Conservation (phyloP, 495 filamentous ascomycete species). For the Neurospora sp. region DNA sequence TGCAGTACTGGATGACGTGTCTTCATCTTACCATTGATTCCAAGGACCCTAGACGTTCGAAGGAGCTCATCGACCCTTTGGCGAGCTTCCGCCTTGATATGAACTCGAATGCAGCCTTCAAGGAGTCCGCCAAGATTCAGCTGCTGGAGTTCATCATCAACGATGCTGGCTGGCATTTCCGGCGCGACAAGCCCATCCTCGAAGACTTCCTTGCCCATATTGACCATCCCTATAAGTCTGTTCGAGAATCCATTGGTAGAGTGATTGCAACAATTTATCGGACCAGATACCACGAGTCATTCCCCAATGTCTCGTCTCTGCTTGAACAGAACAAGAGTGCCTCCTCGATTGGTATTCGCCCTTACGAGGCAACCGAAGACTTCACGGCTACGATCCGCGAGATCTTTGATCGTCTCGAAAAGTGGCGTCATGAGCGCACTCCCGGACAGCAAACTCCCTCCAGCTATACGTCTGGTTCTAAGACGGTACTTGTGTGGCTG, state of each 20-base stretch:
- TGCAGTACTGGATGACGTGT: slow-evolving; percentile 87
- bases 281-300: slow-evolving; percentile 88
- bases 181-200: slow-evolving; percentile 76
- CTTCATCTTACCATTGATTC: slow-evolving; percentile 69
- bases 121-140: slow-evolving; percentile 94
- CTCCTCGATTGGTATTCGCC: slow-evolving; percentile 76
- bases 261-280: slow-evolving; percentile 80
- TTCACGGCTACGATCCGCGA: slow-evolving; percentile 61
- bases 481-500: slow-evolving; percentile 92
- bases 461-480: slow-evolving; percentile 89
- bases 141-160: slow-evolving; percentile 79
- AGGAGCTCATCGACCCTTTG: slow-evolving; percentile 79
- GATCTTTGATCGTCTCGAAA: slow-evolving; percentile 72
- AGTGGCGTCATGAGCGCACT: slow-evolving; percentile 74
- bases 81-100: slow-evolving; percentile 84
- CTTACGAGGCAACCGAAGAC: slow-evolving; percentile 67
- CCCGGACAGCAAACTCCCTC: slow-evolving; percentile 89
- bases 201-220: slow-evolving; percentile 84
- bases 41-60: slow-evolving; percentile 77
- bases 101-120: slow-evolving; percentile 94
- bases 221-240: slow-evolving; percentile 95
- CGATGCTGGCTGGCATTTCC: slow-evolving; percentile 94
- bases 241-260: slow-evolving; percentile 87
- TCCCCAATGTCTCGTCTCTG: slow-evolving; percentile 61
- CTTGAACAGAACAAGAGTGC: slow-evolving; percentile 66